Evolutionary conservation across 2,329 filamentous ascomycete species (phyloP).

Genomic region (Colletotrichum karsti): DNA sequence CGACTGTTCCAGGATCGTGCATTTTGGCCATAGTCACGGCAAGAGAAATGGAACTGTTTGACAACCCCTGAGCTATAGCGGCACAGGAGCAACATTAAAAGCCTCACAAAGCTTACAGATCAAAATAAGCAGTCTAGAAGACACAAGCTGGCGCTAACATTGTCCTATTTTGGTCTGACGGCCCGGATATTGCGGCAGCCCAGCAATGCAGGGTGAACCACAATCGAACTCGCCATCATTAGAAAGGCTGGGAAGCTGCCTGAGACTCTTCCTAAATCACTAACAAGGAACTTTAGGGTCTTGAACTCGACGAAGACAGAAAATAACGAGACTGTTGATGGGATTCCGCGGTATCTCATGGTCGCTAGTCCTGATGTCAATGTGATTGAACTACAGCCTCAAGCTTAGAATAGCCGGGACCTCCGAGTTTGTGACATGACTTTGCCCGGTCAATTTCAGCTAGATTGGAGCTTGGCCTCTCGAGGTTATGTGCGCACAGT

Average conservation of each 20-base stretch:
- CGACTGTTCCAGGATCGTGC: conserved; percentile 39
- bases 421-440: too few species aligned
- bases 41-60: conserved; percentile 46
- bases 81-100: conserved; percentile 43
- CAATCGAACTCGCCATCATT: conserved; percentile 31
- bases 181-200: conserved; percentile 38
- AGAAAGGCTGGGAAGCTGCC: conserved; percentile 34
- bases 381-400: conserved; percentile 35
- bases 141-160: conserved; percentile 35
- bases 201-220: conserved; percentile 35
- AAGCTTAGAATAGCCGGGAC: too few species aligned
- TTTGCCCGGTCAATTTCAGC: too few species aligned
- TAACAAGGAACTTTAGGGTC: background rate
- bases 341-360: conserved; percentile 5
- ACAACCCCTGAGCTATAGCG: conserved; percentile 42
- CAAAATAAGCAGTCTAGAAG: conserved; percentile 31
- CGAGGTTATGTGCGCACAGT: too few species aligned
- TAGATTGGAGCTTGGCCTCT: too few species aligned
- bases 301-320: conserved; percentile 26
- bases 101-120: conserved; percentile 41
- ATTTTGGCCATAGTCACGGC: conserved; percentile 44
- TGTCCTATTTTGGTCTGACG: conserved; percentile 44
- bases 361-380: conserved; percentile 36
- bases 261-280: background rate
- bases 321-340: background rate